Percentiles rank a stretch among this genome's conserved stretches.
Evolutionary conservation across 2,329 filamentous ascomycete genomes (phyloP).

Genomic region (Fusarium xylarioides): DNA sequence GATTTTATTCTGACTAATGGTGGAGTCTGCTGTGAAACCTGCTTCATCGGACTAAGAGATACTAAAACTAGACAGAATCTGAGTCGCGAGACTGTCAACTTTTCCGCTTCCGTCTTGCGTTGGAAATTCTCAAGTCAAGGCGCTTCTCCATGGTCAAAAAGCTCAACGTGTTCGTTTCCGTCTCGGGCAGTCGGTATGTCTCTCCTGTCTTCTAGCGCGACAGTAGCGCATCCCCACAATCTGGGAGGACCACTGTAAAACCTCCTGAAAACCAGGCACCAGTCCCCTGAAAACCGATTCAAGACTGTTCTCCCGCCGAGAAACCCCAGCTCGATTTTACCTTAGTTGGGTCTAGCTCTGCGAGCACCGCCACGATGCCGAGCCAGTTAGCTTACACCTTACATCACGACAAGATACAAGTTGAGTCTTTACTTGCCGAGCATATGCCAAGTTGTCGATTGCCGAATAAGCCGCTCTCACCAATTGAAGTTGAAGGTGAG

Average conservation of each 20-base stretch:
- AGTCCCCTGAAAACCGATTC: constrained; percentile 19
- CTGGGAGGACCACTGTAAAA: constrained; percentile 9
- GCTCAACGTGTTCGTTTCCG: constrained; percentile 46
- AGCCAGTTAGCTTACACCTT: constrained; percentile 32
- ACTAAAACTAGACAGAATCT: constrained; percentile 5
- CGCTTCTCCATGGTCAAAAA: constrained; percentile 31
- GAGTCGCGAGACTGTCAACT: constrained; percentile 5
- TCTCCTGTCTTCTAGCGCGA: constrained; percentile 25
- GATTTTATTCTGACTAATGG: neutral
- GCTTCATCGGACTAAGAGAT: neutral
- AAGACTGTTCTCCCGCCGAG: constrained; percentile 1
- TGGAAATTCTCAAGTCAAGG: neutral
- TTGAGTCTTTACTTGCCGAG: constrained; percentile 9
- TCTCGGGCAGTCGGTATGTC: constrained; percentile 33
- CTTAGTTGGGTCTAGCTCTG: constrained; percentile 11
- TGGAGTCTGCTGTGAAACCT: neutral
- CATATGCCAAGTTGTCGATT: constrained; percentile 34
- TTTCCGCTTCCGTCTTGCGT: constrained; percentile 7
- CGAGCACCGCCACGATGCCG: constrained; percentile 37
- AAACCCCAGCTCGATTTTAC: neutral
- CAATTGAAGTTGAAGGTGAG: constrained; percentile 19
- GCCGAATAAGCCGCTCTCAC: constrained; percentile 33
- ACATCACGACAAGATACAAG: constrained; percentile 13
- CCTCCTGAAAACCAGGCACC: constrained; percentile 3
- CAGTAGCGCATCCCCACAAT: constrained; percentile 32